Conservation (phyloP, 2,329 filamentous ascomycete species). For the Ophiostoma perfectum region DNA sequence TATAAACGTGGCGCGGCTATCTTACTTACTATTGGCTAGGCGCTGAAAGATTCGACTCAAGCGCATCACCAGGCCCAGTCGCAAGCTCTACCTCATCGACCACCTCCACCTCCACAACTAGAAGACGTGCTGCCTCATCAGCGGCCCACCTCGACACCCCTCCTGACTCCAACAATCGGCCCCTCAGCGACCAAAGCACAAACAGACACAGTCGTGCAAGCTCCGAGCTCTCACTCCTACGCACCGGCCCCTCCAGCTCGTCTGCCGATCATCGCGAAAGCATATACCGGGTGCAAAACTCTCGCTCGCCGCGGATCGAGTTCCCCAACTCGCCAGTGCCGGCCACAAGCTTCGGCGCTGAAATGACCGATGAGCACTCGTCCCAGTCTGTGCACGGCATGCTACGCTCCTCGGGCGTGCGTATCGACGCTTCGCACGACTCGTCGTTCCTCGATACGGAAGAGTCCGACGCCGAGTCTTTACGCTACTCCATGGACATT, state of each 20-base stretch:
- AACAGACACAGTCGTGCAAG: constrained; percentile 65
- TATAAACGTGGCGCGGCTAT: constrained; percentile 6
- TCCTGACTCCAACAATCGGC: constrained; percentile 46
- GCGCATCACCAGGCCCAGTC: neutral
- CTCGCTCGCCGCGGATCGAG: constrained; percentile 46
- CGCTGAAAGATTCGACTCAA: constrained; percentile 15
- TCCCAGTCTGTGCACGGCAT: constrained; percentile 45
- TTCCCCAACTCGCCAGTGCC: constrained; percentile 32
- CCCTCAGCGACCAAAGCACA: constrained; percentile 48
- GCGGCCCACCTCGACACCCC: constrained; percentile 56
- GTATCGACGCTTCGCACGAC: constrained; percentile 45
- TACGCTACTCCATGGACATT: constrained; percentile 60
- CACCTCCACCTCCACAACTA: constrained; percentile 31
- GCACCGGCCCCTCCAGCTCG: constrained; percentile 44
- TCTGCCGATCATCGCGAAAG: constrained; percentile 30
- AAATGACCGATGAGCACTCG: constrained; percentile 43
- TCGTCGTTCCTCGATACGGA: constrained; percentile 60
- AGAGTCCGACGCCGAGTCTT: constrained; percentile 63
- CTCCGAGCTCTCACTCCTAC: constrained; percentile 61
- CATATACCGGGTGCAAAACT: constrained; percentile 38
- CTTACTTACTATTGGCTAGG: constrained; percentile 14
- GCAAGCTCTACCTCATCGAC: neutral
- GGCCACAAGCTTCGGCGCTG: constrained; percentile 29
- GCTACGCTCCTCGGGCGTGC: constrained; percentile 48
- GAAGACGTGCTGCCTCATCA: constrained; percentile 57